A percentile compares a stretch with the other conserved stretches of the same genome.
Evolutionary conservation across 2,329 filamentous ascomycete species (phyloP).

Genomic region (Epicoccum nigrum): DNA sequence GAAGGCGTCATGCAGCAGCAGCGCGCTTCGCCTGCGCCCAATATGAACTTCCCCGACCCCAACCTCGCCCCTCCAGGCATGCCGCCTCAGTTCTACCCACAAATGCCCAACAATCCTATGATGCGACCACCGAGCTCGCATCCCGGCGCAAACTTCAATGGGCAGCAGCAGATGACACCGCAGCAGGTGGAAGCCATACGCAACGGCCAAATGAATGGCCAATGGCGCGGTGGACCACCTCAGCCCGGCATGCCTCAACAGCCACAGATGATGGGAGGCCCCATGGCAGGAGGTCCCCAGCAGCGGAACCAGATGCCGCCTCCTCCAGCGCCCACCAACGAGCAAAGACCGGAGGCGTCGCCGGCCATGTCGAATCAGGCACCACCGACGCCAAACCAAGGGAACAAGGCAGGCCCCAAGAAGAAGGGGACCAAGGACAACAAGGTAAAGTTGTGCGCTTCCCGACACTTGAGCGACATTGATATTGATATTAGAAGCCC

Average conservation of each 20-base stretch:
- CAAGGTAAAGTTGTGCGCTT: conserved; percentile 64
- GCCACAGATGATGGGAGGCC: conserved; percentile 58
- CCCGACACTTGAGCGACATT: conserved; percentile 34
- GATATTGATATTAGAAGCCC: conserved; percentile 49
- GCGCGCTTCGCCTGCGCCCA: conserved; percentile 65
- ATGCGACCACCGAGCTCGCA: conserved; percentile 59
- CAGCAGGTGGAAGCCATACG: conserved; percentile 57
- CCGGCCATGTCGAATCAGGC: conserved; percentile 57
- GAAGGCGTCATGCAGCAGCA: conserved; percentile 70
- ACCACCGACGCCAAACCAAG: conserved; percentile 77
- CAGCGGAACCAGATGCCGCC: conserved; percentile 66
- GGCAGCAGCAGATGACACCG: conserved; percentile 67
- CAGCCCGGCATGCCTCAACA: conserved; percentile 60
- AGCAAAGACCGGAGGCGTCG: conserved; percentile 55
- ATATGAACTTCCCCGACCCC: conserved; percentile 55
- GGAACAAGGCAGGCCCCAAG: conserved; percentile 75
- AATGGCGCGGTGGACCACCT: conserved; percentile 33
- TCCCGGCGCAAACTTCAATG: conserved; percentile 63
- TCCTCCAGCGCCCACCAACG: conserved; percentile 53
- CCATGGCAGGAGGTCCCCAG: conserved; percentile 70
- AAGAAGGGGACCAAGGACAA: conserved; percentile 74
- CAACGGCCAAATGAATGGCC: conserved; percentile 29
- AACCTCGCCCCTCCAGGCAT: conserved; percentile 57
- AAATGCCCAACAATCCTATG: conserved; percentile 54
- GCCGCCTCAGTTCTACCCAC: conserved; percentile 47